Evolutionary conservation across 305 asterid genomes (phyloP), one percentile per base, ranked within the genome.

Genomic region (Coffea humblotiana): DNA sequence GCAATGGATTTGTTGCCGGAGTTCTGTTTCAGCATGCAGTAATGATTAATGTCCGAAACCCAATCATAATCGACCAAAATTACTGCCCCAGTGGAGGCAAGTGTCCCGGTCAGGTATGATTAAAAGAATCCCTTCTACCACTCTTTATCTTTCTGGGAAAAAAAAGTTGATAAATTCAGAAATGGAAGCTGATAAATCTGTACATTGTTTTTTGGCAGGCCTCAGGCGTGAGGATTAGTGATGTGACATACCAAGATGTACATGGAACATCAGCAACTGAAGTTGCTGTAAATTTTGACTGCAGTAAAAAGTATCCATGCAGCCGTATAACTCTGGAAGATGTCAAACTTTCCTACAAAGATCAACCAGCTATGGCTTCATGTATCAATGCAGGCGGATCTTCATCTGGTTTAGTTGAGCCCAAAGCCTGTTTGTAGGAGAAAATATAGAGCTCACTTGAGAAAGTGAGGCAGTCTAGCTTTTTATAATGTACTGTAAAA

Each of bases 181-280:
- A 49, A 49, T 49, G 14, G 9, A 49, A 49, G 3, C 54, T 49
- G 32, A 49, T 49, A 9, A 49, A 49, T 49, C 14, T 49, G 54
- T 49, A 49, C 14, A 49, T 9, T 29, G 32, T 1, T 1, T 29
- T 49, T 49, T 43, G 23, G n/a, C 81, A 78, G 81, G 40, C 15
- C 35, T 78, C 81, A 0, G 81, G 81, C 0, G 81, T 78, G 68
- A 78, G 56, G 40, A 78, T 78, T 35, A 78, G 69, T 54, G 76
- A 69, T 54, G 75, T 78, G 52, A 78, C 52, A 7, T 78, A 78
- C 75, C 58, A 78, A 37, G 43, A 37, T 37, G 43, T 37, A 37
- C 43, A 37, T 37, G 43, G 43, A 37, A 37, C 43, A 37, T 37
- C 81, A 0, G 74, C 81, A 35, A 78, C 68, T 3, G 56, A 78